These are phyloP conservation scores for Syzygium jambos DNA, from an alignment of 345 rosid genomes.

Conservation along the genomic window DNA sequence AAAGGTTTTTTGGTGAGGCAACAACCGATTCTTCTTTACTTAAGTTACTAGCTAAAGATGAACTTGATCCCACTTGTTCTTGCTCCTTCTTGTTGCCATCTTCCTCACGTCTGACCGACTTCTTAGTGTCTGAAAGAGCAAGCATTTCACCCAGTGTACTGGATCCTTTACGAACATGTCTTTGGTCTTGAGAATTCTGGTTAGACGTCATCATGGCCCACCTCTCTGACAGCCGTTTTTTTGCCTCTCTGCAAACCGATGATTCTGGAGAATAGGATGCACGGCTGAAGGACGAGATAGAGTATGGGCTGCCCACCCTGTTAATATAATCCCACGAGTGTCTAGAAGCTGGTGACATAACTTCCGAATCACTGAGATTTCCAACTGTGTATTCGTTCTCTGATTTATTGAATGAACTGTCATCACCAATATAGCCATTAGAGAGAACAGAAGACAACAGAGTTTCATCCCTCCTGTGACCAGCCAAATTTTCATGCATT, in stretches of 20 bases:
- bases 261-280: constrained; percentile 85
- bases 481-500: constrained; percentile 40
- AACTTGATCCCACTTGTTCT: constrained; percentile 42
- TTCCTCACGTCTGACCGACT: constrained; percentile 24
- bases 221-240: constrained; percentile 79
- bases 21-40: constrained; percentile 29
- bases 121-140: constrained; percentile 59
- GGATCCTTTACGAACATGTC: constrained; percentile 44
- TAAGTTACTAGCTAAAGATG: constrained; percentile 30
- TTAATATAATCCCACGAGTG: constrained; percentile 85
- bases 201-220: constrained; percentile 86
- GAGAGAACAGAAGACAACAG: constrained; percentile 74
- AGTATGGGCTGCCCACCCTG: constrained; percentile 59
- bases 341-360: constrained; percentile 63
- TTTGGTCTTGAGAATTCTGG: constrained; percentile 46
- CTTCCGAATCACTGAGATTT: constrained; percentile 70
- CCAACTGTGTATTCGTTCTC: constrained; percentile 46
- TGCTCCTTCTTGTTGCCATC: constrained; percentile 24
- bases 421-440: constrained; percentile 79
- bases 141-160: constrained; percentile 96
- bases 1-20: constrained; percentile 42
- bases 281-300: constrained; percentile 60
- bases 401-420: constrained; percentile 73
- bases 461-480: constrained; percentile 70
- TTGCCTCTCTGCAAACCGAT: constrained; percentile 75